Evolutionary conservation across 2,329 filamentous ascomycete genomes (phyloP).

Genomic region (Xylaria sp.): DNA sequence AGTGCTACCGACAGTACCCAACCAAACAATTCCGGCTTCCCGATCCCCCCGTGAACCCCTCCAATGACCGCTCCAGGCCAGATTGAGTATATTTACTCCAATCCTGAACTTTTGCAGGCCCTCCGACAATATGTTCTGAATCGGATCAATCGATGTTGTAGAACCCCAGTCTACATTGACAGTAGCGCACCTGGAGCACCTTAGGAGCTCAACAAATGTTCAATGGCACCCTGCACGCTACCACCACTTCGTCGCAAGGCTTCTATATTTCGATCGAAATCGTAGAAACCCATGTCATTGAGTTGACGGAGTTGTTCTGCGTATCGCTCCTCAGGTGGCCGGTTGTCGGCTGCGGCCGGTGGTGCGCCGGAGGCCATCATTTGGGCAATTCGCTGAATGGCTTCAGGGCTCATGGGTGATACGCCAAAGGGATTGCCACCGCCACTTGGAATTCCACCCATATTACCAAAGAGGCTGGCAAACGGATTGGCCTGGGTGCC

Average conservation of each 20-base stretch:
- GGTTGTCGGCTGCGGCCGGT: slow-evolving; percentile 64
- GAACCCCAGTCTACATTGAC: not conserved
- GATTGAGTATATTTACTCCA: not conserved
- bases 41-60: not conserved
- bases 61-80: not conserved
- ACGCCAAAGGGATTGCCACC: slow-evolving; percentile 36
- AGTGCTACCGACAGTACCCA: not conserved
- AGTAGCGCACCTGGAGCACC: not conserved
- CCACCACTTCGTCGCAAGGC: slow-evolving; percentile 84
- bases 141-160: not conserved
- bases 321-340: slow-evolving; percentile 90
- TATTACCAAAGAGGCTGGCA: slow-evolving; percentile 53
- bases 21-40: not conserved
- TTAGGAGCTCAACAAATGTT: slow-evolving; percentile 55
- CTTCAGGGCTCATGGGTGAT: slow-evolving; percentile 49
- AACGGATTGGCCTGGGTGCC: slow-evolving; percentile 55
- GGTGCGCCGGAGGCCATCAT: slow-evolving; percentile 40
- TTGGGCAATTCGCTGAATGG: slow-evolving; percentile 50
- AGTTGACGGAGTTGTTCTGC: slow-evolving; percentile 81
- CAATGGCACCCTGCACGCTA: slow-evolving; percentile 86
- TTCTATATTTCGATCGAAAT: slow-evolving; percentile 89
- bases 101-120: not conserved
- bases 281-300: slow-evolving; percentile 98
- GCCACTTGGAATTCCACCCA: slow-evolving; percentile 27
- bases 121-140: not conserved